phyloP scores from a whole-genome alignment of 805 yeast species.

The Candida bentonensis region DNA sequence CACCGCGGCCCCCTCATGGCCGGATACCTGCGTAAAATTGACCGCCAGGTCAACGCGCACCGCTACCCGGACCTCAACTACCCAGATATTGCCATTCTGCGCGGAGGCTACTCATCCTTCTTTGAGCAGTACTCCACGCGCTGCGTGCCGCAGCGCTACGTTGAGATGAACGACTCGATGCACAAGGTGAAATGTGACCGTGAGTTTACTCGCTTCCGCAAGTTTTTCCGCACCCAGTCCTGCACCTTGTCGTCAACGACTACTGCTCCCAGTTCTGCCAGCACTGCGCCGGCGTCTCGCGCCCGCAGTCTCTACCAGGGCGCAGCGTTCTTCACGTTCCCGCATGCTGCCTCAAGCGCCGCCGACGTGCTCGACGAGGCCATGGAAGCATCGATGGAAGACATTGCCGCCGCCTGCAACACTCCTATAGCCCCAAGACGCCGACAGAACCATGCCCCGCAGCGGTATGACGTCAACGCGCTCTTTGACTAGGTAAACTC shows the following conservation, averaged over 20 bases:
- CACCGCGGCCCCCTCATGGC: conserved; percentile 95
- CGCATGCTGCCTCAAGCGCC: not conserved
- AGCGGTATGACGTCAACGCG: not conserved
- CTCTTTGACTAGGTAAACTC: not conserved
- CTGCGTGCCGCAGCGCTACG: conserved; percentile 67
- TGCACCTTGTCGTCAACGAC: conserved; percentile 12
- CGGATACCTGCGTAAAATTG: conserved; percentile 66
- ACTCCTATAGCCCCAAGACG: not conserved
- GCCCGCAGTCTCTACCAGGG: not conserved
- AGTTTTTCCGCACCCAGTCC: conserved; percentile 13
- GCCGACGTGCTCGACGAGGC: not conserved
- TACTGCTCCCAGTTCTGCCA: conserved; percentile 9
- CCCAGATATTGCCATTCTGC: conserved; percentile 79
- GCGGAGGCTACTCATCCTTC: conserved; percentile 83
- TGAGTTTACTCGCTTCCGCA: conserved; percentile 39
- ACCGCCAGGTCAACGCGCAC: conserved; percentile 58
- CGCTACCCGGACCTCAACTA: conserved; percentile 69
- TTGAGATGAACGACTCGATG: conserved; percentile 64
- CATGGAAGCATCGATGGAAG: not conserved
- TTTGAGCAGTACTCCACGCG: conserved; percentile 41
- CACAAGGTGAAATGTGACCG: conserved; percentile 35
- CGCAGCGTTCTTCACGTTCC: conserved; percentile 1
- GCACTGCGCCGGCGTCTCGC: not conserved
- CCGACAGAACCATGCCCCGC: not conserved
- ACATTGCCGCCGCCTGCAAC: not conserved